Evolutionary conservation across 2,329 filamentous ascomycete genomes (phyloP).

Genomic region (Fusarium kyushuense): DNA sequence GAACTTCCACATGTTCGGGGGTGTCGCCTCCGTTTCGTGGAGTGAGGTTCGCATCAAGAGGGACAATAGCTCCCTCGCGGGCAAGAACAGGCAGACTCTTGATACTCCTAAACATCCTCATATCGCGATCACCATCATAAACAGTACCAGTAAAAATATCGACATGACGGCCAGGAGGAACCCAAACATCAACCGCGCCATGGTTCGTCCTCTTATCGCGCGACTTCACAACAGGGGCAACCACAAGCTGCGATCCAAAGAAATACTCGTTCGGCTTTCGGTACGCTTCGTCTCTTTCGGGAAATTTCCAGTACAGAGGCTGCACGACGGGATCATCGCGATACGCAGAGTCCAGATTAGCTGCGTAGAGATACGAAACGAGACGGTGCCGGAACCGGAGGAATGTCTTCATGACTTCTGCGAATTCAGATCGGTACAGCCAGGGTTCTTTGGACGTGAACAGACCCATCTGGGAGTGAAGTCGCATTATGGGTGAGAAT

Average conservation of each 20-base stretch:
- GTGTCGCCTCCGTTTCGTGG: slow-evolving; percentile 62
- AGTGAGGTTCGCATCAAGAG: slow-evolving; percentile 60
- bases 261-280: slow-evolving; percentile 67
- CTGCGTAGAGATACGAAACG: slow-evolving; percentile 69
- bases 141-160: slow-evolving; percentile 69
- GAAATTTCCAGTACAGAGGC: slow-evolving; percentile 73
- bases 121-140: slow-evolving; percentile 67
- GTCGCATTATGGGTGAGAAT: slow-evolving; percentile 70
- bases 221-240: slow-evolving; percentile 67
- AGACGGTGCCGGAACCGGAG: slow-evolving; percentile 68
- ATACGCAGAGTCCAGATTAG: slow-evolving; percentile 53
- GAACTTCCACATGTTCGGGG: slow-evolving; percentile 61
- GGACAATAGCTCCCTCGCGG: slow-evolving; percentile 68
- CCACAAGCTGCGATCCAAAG: slow-evolving; percentile 68
- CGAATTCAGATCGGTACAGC: slow-evolving; percentile 62
- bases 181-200: slow-evolving; percentile 65
- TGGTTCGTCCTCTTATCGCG: slow-evolving; percentile 60
- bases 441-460: slow-evolving; percentile 74
- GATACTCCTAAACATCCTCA: slow-evolving; percentile 64
- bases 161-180: slow-evolving; percentile 66
- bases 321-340: slow-evolving; percentile 66
- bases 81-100: slow-evolving; percentile 65
- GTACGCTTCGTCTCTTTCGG: slow-evolving; percentile 66
- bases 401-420: slow-evolving; percentile 60
- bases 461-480: slow-evolving; percentile 68